Base-by-base conservation (phyloP, 805 yeast species). In the Zygoascus biomembranicola region DNA sequence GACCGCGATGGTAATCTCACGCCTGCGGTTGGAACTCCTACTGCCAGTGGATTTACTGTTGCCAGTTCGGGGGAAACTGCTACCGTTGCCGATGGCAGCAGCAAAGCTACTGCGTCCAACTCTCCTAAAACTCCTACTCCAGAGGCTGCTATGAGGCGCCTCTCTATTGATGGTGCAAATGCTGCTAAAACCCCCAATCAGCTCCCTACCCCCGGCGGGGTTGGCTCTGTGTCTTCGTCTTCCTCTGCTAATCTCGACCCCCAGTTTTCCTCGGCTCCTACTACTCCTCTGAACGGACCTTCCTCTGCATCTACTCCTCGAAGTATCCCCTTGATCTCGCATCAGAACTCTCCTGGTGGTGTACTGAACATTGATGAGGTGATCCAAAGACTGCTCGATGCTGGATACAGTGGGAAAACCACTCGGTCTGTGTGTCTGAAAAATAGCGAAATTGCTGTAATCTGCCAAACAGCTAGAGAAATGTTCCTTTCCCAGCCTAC, bases 331-430 rank as follows among this genome's bases (percentile, higher is more conserved):
- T 13, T 50, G 31, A 19, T 49, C 16, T 26, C 51, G 13, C 44
- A 51, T 43, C 48, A 53, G 32, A 49, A 57, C 52, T 55, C 63
- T 48, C 53, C 56, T 37, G 48, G 47, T 14, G 26, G 51, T 20
- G 41, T 44, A 8, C 50, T 75, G 41, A 82, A 90, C 66, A 77
- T 94, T 47, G 99, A 94, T 69, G 95, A 88, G 64, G 75, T 88
- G 49, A 94, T 94, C 56, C 97, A 90, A 72, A 75, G 95, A 61
- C 76, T 94, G 58, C 75, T 94, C 58, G 98, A 94, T 71, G 96
- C 97, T 0, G 99, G 98, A 9, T 94, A 94, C 70, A 80, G 90
- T 11, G 98, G 97, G 8, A 94, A 92, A 68, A 78, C 96, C 64
- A 89, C 97, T 9, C 90, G 88, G 70, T 79, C 82, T 56, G 84